Conservation (phyloP, 2,329 filamentous ascomycete genomes). For the Trichophyton verrucosum region DNA sequence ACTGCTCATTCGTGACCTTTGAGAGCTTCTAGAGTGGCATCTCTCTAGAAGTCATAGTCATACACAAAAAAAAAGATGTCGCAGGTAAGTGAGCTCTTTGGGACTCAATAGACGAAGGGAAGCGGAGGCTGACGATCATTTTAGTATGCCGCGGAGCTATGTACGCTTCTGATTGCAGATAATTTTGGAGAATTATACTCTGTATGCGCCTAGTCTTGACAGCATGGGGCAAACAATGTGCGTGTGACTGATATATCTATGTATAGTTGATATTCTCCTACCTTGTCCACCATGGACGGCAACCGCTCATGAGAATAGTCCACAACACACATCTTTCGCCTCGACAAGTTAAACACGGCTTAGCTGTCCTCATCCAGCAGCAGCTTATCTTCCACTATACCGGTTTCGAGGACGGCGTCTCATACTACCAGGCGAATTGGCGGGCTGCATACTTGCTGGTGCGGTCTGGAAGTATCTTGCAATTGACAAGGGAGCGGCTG, state of each 20-base stretch:
- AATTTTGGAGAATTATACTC: slow-evolving; percentile 83
- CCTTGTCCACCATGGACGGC: slow-evolving; percentile 66
- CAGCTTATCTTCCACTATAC: slow-evolving; percentile 68
- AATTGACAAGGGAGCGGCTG: slow-evolving; percentile 60
- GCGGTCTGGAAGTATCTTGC: slow-evolving; percentile 67
- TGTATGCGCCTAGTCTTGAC: slow-evolving; percentile 43
- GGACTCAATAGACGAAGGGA: slow-evolving; percentile 12
- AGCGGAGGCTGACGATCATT: slow-evolving; percentile 6
- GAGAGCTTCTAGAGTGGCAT: slow-evolving; percentile 59
- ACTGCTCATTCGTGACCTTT: slow-evolving; percentile 1
- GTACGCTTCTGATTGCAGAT: slow-evolving; percentile 76
- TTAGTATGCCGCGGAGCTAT: slow-evolving; percentile 71
- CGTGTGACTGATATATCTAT: background rate
- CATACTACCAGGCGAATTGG: slow-evolving; percentile 75
- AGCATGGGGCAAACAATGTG: background rate
- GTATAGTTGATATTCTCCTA: slow-evolving; percentile 68
- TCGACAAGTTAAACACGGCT: slow-evolving; percentile 66
- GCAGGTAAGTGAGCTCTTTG: slow-evolving; percentile 37
- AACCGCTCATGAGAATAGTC: slow-evolving; percentile 55
- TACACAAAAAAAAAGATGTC: slow-evolving; percentile 34
- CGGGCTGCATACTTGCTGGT: slow-evolving; percentile 69
- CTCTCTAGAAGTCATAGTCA: slow-evolving; percentile 53
- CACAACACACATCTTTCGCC: slow-evolving; percentile 59
- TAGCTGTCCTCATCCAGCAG: slow-evolving; percentile 78
- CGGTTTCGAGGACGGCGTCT: slow-evolving; percentile 48